phyloP scores from a whole-genome alignment of 805 yeast genomes.

The Starmera pachycereana region DNA sequence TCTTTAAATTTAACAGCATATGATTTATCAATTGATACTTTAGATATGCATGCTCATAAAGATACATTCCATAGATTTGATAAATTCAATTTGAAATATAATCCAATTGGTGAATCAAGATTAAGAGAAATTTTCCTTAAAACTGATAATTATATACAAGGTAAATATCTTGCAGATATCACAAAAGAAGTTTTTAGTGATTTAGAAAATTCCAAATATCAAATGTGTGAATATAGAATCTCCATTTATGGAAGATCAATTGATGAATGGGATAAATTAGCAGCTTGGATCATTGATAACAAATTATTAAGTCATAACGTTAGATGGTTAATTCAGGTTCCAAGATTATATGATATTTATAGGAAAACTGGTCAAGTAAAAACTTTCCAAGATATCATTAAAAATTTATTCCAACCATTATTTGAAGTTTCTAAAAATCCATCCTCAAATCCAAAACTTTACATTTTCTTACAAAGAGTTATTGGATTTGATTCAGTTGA shows the following conservation, averaged over 20 bases:
- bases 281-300: constrained; percentile 91
- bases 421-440: constrained; percentile 89
- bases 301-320: constrained; percentile 87
- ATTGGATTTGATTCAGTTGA: constrained; percentile 98
- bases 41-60: constrained; percentile 99
- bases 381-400: constrained; percentile 66
- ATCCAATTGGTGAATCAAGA: constrained; percentile 97
- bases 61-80: constrained; percentile 98
- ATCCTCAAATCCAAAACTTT: constrained; percentile 77
- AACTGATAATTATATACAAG: constrained; percentile 88
- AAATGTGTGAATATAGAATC: constrained; percentile 93
- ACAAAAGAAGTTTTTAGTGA: constrained; percentile 92
- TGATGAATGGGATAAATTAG: constrained; percentile 93
- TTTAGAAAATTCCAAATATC: constrained; percentile 90
- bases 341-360: constrained; percentile 86
- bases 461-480: constrained; percentile 82
- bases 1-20: constrained; percentile 88
- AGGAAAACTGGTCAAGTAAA: constrained; percentile 61
- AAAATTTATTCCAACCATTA: constrained; percentile 76
- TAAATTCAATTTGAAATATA: constrained; percentile 92
- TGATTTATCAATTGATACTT: constrained; percentile 89
- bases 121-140: constrained; percentile 91
- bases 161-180: constrained; percentile 84
- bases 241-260: constrained; percentile 85
- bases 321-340: constrained; percentile 94